A percentile compares a stretch with the other conserved stretches of the same genome.
Conservation (phyloP, 495 filamentous ascomycete genomes). For the Friedmanniomyces endolithicus region DNA sequence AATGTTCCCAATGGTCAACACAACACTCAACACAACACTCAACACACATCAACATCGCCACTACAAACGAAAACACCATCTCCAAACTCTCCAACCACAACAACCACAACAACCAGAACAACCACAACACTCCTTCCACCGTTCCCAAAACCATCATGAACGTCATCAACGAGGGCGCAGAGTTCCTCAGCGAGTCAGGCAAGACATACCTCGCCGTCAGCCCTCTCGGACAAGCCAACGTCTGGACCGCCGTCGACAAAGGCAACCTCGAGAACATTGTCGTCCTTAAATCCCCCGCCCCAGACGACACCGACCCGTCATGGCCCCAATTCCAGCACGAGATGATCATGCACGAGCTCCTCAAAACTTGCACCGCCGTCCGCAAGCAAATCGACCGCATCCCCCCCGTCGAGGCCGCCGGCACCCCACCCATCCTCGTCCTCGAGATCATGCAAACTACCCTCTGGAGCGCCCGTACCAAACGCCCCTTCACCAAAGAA, state of each 20-base stretch:
- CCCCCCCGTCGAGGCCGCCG: not conserved
- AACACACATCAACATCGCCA: too few species aligned
- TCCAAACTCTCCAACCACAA: too few species aligned
- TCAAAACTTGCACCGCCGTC: constrained; percentile 5
- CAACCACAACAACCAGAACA: too few species aligned
- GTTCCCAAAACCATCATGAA: not conserved
- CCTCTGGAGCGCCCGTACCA: constrained; percentile 8
- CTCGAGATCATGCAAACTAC: constrained; percentile 13
- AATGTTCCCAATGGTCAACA: too few species aligned
- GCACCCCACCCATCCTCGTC: constrained; percentile 7
- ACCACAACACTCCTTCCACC: not conserved
- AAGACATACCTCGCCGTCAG: constrained; percentile 12
- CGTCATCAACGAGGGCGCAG: constrained; percentile 3
- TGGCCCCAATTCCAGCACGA: constrained; percentile 15
- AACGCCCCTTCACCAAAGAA: constrained; percentile 8
- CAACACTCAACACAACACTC: too few species aligned
- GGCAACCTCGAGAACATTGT: not conserved
- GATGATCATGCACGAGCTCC: constrained; percentile 17
- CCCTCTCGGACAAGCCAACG: constrained; percentile 10
- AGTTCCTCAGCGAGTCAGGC: constrained; percentile 8
- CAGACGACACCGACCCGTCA: not conserved
- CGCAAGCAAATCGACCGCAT: constrained; percentile 12
- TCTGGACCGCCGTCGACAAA: constrained; percentile 15
- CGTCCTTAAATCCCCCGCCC: constrained; percentile 8
- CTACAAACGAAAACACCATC: too few species aligned